Percentiles rank a stretch among this genome's conserved stretches.
Conservation (phyloP, 139 green algal genomes). For the Chlamydomonas incerta region DNA sequence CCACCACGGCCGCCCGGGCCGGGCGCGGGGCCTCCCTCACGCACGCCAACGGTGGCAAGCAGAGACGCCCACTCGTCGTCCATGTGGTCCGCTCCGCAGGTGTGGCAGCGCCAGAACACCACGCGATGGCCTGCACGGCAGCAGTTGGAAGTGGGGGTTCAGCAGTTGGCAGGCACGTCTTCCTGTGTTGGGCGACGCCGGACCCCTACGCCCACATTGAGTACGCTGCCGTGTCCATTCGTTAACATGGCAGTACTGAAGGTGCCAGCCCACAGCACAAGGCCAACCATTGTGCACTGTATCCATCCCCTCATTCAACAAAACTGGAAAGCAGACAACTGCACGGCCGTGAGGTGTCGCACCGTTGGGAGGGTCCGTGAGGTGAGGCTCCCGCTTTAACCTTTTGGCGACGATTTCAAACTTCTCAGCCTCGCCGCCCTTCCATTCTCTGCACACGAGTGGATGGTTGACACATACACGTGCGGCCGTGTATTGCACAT, state of each 20-base stretch:
- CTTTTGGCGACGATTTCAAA: constrained; percentile 25
- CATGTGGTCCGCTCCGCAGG: constrained; percentile 18
- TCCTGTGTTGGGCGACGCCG: too few species aligned
- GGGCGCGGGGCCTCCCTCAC: neutral
- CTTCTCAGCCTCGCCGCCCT: neutral
- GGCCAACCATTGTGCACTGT: too few species aligned
- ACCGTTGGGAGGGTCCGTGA: constrained; percentile 30
- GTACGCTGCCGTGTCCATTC: too few species aligned
- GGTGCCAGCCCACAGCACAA: too few species aligned
- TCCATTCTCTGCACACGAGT: neutral
- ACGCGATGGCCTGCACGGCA: constrained; percentile 26
- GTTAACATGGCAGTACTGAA: too few species aligned
- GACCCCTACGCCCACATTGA: too few species aligned
- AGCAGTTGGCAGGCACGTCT: too few species aligned
- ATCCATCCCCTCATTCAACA: too few species aligned
- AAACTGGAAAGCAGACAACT: neutral
- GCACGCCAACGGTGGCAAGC: constrained; percentile 3
- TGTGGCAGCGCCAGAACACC: constrained; percentile 41
- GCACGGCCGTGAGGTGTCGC: neutral
- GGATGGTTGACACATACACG: neutral
- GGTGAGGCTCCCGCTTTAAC: neutral
- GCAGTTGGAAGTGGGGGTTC: too few species aligned
- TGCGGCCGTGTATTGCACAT: too few species aligned
- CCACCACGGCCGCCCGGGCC: too few species aligned
- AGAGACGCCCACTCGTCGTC: constrained; percentile 20